phyloP scores from a whole-genome alignment of 176 grass and related monocot genomes.

The Alloteropsis semialata region DNA sequence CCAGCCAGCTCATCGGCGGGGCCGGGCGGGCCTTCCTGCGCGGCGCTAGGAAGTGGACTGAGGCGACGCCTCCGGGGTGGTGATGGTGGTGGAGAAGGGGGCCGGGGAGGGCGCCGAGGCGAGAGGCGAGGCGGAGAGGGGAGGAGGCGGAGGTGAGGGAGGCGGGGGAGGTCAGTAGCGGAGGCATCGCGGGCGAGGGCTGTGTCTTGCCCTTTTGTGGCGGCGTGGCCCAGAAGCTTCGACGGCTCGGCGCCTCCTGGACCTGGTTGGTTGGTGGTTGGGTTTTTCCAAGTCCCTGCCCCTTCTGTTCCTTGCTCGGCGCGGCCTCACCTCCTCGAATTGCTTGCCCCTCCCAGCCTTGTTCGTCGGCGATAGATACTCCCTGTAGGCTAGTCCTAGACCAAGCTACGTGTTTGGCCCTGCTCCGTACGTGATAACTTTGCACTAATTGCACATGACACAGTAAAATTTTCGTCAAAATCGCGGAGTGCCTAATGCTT shows the following conservation, averaged over 20 bases:
- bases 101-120: background rate
- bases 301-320: background rate
- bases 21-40: background rate
- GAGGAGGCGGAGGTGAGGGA: conserved; percentile 36
- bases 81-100: background rate
- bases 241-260: background rate
- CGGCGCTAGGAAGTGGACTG: conserved; percentile 24
- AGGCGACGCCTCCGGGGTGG: background rate
- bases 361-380: background rate
- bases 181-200: conserved; percentile 50
- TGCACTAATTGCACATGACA: no score
- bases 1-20: conserved; percentile 85
- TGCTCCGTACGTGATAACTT: no score
- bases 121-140: conserved; percentile 30
- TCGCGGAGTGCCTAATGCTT: background rate
- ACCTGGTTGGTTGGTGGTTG: conserved; percentile 12
- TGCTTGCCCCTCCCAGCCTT: background rate
- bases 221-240: conserved; percentile 49
- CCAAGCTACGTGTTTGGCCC: background rate
- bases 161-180: conserved; percentile 45
- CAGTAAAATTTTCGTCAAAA: background rate
- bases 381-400: background rate
- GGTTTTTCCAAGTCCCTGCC: conserved; percentile 1
- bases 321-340: background rate
- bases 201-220: conserved; percentile 42